Evolutionary conservation across 2,329 filamentous ascomycete genomes (phyloP).

Genomic region (Cyanodermella asteris): DNA sequence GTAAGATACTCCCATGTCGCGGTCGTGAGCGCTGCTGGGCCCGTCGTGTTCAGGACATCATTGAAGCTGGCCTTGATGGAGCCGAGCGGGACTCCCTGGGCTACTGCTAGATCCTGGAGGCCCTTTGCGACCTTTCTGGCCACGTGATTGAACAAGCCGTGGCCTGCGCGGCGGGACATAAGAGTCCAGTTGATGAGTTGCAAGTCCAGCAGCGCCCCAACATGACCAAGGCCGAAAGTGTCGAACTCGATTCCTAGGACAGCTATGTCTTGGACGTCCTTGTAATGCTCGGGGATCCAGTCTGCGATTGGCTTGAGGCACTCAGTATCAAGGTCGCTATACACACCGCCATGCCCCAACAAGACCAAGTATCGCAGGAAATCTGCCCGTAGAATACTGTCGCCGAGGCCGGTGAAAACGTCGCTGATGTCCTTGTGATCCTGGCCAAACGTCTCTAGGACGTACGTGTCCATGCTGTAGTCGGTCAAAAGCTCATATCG

Average conservation of each 20-base stretch:
- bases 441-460: slow-evolving; percentile 13
- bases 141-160: slow-evolving; percentile 5
- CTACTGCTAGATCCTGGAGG: slow-evolving; percentile 8
- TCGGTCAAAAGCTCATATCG: slow-evolving; percentile 5
- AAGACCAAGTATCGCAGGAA: slow-evolving; percentile 22
- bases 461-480: slow-evolving; percentile 9
- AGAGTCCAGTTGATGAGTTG: slow-evolving; percentile 7
- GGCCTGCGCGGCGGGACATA: slow-evolving; percentile 6
- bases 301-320: slow-evolving; percentile 14
- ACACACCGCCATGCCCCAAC: slow-evolving; percentile 19
- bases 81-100: slow-evolving; percentile 3
- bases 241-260: slow-evolving; percentile 21
- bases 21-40: slow-evolving; percentile 14
- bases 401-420: slow-evolving; percentile 13
- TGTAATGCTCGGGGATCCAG: slow-evolving; percentile 17
- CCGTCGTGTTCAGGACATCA: slow-evolving; percentile 14
- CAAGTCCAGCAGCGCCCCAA: slow-evolving; percentile 4
- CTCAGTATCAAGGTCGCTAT: slow-evolving; percentile 19
- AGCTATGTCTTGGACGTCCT: slow-evolving; percentile 10
- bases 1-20: slow-evolving; percentile 14
- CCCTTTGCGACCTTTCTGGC: slow-evolving; percentile 4
- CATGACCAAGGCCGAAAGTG: slow-evolving; percentile 8
- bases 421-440: slow-evolving; percentile 17
- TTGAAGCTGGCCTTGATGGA: slow-evolving; percentile 10
- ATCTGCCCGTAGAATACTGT: slow-evolving; percentile 21